Base-by-base conservation (phyloP, 306 rosid genomes). In the Aeschynomene evenia region DNA sequence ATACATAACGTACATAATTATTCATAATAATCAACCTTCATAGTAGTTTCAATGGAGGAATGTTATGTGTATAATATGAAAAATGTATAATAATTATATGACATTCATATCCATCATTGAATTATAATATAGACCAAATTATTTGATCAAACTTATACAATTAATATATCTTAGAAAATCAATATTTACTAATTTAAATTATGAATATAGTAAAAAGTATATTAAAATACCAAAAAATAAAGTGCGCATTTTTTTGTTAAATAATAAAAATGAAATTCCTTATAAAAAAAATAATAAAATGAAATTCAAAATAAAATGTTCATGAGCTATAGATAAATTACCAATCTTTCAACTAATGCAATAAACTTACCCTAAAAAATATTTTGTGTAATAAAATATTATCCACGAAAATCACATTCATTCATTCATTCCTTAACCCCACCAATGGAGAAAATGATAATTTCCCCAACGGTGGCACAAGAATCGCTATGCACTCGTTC, bases 301-400 rank as follows among this genome's bases (percentile, higher is more conserved):
- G n/a, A n/a, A 28, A 2, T 39, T 9, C 0, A 39, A 43, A 43
- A 43, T 49, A 51, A 51, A 20, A 20, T 52, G 31, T 9, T 31
- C 58, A 52, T 52, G 58, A 24, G 16, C 18, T 48, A 13, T 9
- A 16, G 29, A 13, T 1, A 19, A 66, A 13, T 3, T 20, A 33
- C 40, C 65, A 14, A 14, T 28, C 2, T 52, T 4, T n/a, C 57
- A 59, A 54, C 63, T 40, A 78, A 45, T 26, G 40, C 74, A 22
- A n/a, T 4, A 37, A 24, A 40, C 43, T 40, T 70, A 42, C 59
- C 42, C n/a, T 5, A 1, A 48, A 42, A 70, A 24, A 20, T 52
- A 11, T 40, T 70, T 55, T 54, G 4, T 20, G 14, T 20, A 50
- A 50, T 50, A 40, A 59, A 49, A 20, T 33, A 24, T 58, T 12